phyloP scores from a whole-genome alignment of 2,329 filamentous ascomycete species.

The Sclerotinia minor region DNA sequence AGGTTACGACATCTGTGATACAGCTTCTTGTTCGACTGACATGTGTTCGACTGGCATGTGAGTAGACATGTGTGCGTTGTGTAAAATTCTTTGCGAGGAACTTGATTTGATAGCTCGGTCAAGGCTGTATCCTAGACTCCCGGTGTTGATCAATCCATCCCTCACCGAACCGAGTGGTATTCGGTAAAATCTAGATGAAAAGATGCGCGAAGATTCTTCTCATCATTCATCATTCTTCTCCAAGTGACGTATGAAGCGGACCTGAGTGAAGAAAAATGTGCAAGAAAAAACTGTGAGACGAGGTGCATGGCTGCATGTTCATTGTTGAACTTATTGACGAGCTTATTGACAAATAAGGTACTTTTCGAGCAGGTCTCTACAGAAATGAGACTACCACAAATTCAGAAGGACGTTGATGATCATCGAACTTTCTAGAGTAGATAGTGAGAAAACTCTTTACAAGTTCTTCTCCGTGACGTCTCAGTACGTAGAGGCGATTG shows the following conservation, averaged over 20 bases:
- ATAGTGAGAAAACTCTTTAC: background rate
- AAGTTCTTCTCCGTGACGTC: background rate
- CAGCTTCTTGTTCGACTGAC: background rate
- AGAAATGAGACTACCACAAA: background rate
- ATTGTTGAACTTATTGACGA: background rate
- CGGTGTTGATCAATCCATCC: background rate
- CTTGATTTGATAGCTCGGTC: constrained; percentile 7
- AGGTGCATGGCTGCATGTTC: background rate
- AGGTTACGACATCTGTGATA: background rate
- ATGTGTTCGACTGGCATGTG: background rate
- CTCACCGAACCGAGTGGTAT: background rate
- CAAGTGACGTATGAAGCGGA: background rate
- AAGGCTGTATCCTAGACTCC: background rate
- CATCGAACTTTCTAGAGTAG: background rate
- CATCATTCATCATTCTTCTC: background rate
- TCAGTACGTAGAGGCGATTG: too few species aligned
- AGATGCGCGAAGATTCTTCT: background rate
- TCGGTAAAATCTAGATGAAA: constrained; percentile 4
- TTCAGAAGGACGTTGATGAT: background rate
- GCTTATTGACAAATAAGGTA: background rate
- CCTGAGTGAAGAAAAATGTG: background rate
- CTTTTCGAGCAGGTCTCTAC: background rate
- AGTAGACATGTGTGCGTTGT: too few species aligned
- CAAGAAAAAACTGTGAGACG: background rate
- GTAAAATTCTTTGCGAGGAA: background rate